Evolutionary conservation across 2,329 filamentous ascomycete genomes (phyloP).

Genomic region (Calonectria naviculata): DNA sequence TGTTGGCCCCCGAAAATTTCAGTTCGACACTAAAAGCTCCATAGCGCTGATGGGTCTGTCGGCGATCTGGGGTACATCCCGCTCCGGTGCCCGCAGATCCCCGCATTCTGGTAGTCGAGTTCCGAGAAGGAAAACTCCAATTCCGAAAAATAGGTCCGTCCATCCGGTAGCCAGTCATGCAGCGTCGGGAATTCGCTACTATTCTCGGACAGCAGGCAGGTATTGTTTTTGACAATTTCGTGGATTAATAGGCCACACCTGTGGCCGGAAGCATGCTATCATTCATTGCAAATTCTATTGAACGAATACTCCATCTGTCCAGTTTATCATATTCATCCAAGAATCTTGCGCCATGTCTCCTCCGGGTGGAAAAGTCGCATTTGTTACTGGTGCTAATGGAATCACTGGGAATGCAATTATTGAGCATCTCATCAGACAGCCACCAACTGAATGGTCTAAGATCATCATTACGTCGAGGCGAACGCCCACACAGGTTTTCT

Average conservation of each 20-base stretch:
- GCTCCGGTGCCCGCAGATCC: too few relatives aligned
- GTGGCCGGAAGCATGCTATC: neutral
- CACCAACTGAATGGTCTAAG: slow-evolving; percentile 32
- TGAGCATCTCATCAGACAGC: slow-evolving; percentile 28
- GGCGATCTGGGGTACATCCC: neutral
- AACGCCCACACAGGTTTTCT: slow-evolving; percentile 19
- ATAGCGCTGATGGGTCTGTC: slow-evolving; percentile 65
- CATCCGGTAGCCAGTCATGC: too few relatives aligned
- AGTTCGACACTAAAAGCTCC: slow-evolving; percentile 55
- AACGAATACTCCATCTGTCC: neutral
- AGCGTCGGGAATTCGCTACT: neutral
- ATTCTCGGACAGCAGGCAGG: neutral
- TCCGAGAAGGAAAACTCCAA: neutral
- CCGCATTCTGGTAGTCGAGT: neutral
- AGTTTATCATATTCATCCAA: neutral
- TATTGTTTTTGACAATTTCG: neutral
- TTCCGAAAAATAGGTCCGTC: neutral
- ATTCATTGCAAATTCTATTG: neutral
- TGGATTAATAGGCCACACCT: neutral
- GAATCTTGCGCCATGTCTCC: slow-evolving; percentile 6
- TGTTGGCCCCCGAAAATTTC: neutral
- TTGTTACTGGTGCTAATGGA: slow-evolving; percentile 30
- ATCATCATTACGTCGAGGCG: slow-evolving; percentile 32
- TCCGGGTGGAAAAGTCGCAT: slow-evolving; percentile 25
- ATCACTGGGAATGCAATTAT: slow-evolving; percentile 33